A percentile compares a stretch with the other conserved stretches of the same genome.
Conservation (phyloP, 345 rosid species). For the Eucalyptus cloeziana region DNA sequence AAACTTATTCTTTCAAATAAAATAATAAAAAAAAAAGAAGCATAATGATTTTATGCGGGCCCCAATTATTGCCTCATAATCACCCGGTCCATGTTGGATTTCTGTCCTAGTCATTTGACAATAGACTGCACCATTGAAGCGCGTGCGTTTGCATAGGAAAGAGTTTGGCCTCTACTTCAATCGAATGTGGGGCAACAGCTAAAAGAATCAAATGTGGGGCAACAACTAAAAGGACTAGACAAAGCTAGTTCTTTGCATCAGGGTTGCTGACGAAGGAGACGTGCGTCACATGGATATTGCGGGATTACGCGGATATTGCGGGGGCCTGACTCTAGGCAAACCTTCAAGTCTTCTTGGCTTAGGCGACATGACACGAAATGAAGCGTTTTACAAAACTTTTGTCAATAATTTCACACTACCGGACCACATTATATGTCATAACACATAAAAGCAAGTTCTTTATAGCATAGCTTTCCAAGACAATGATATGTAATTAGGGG, state of each 20-base stretch:
- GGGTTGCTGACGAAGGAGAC: background rate
- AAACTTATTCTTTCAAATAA: too few species aligned
- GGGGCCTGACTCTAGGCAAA: background rate
- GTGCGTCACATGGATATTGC: background rate
- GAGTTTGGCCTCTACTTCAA: background rate
- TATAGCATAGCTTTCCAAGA: background rate
- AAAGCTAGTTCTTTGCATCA: background rate
- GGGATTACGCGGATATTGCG: too few species aligned
- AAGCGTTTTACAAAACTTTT: background rate
- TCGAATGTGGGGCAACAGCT: background rate
- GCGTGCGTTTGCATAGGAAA: background rate
- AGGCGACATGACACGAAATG: background rate
- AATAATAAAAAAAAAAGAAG: accelerated
- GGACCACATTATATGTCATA: background rate
- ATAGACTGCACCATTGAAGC: background rate
- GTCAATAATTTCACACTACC: background rate
- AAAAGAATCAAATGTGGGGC: background rate
- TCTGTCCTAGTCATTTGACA: background rate
- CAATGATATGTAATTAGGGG: background rate
- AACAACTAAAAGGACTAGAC: background rate
- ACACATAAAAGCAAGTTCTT: background rate
- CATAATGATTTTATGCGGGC: too few species aligned
- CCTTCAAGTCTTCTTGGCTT: background rate
- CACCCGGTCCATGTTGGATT: background rate
- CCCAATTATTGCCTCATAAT: background rate